phyloP scores from a whole-genome alignment of 306 rosid genomes.

The Hylodesmum podocarpum region DNA sequence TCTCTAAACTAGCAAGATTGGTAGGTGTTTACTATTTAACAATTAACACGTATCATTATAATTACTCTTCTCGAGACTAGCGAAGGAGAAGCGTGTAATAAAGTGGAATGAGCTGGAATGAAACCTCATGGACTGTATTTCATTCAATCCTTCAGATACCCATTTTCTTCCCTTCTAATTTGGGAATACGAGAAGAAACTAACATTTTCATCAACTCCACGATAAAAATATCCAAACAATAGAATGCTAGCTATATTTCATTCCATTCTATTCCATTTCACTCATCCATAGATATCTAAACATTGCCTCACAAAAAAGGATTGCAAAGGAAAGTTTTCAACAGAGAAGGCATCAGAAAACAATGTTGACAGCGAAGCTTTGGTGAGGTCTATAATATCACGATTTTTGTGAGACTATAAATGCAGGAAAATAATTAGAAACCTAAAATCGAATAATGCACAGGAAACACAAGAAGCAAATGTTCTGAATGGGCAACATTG shows the following conservation, averaged over 20 bases:
- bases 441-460: slow-evolving; percentile 23
- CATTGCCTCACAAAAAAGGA: neutral
- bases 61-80: too few relatives aligned
- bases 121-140: neutral
- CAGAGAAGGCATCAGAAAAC: slow-evolving; percentile 7
- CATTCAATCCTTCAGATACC: neutral
- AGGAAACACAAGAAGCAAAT: slow-evolving; percentile 4
- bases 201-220: neutral
- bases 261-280: neutral
- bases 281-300: neutral
- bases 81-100: neutral
- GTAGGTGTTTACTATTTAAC: neutral
- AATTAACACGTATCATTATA: neutral
- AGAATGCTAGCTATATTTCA: neutral
- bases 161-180: neutral
- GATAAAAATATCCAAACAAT: neutral
- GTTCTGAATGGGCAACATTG: slow-evolving; percentile 40
- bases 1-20: slow-evolving; percentile 3
- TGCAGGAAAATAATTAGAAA: slow-evolving; percentile 8
- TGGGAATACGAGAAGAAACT: neutral
- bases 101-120: neutral
- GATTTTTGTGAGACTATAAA: slow-evolving; percentile 5
- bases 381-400: slow-evolving; percentile 16
- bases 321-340: neutral
- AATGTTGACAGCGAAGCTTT: slow-evolving; percentile 6